Percentiles rank a stretch among this genome's conserved stretches.
phyloP scores from a whole-genome alignment of 495 filamentous ascomycete genomes.

The Clohesyomyces aquaticus region DNA sequence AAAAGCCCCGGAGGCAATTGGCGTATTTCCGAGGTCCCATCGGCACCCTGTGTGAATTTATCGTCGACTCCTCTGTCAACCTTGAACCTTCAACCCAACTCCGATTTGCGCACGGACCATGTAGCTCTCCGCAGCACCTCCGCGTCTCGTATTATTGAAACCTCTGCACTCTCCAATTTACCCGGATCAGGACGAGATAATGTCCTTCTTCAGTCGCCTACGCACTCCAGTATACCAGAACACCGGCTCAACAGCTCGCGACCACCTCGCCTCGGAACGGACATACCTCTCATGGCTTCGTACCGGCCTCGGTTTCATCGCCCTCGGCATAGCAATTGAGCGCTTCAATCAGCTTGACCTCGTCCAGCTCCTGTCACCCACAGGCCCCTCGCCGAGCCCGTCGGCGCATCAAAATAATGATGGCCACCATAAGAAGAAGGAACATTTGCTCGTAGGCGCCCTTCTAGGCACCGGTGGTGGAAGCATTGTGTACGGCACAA shows the following conservation, averaged over 20 bases:
- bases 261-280: slow-evolving; percentile 59
- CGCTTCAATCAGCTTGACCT: slow-evolving; percentile 32
- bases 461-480: slow-evolving; percentile 37
- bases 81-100: no score
- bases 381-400: slow-evolving; percentile 19
- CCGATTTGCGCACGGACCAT: no score
- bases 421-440: slow-evolving; percentile 9
- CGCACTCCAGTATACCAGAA: slow-evolving; percentile 36
- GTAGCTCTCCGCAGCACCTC: no score
- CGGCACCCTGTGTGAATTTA: background rate
- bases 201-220: slow-evolving; percentile 33
- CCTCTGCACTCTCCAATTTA: no score
- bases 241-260: slow-evolving; percentile 49
- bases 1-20: no score
- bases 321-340: slow-evolving; percentile 51
- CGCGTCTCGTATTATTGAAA: no score
- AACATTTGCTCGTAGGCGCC: slow-evolving; percentile 25
- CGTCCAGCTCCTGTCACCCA: slow-evolving; percentile 26
- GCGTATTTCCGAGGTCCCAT: background rate
- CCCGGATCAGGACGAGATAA: no score
- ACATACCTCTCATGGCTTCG: slow-evolving; percentile 61
- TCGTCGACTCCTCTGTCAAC: no score
- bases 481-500: slow-evolving; percentile 39
- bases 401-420: slow-evolving; percentile 10
- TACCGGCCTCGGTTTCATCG: slow-evolving; percentile 59